Base-by-base conservation (phyloP, 495 filamentous ascomycete species). In the Beverwykella pulmonaria region DNA sequence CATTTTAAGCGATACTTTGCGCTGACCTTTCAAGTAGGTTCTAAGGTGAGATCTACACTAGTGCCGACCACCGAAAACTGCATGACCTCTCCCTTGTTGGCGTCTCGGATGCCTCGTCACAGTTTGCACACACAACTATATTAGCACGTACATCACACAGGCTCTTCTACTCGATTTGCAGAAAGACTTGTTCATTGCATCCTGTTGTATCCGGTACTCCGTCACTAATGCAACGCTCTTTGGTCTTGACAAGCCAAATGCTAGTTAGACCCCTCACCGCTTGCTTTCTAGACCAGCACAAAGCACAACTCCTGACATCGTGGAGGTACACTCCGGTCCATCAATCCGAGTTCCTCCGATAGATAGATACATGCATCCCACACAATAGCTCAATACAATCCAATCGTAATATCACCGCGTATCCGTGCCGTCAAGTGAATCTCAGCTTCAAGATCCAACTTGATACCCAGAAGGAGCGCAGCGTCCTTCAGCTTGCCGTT, bases 401-500 rank as follows among this genome's bases (percentile, higher is more conserved):
- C 68, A 59, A 71, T 68, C 1, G 64, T 76, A 63, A 81, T 80
- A 61, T 81, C 79, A 73, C 79, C 79, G 32, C 77, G 67, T 50
- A 80, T 73, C 63, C 79, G 65, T n/a, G 79, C 79, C 2, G 79
- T 80, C 61, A 81, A 61, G 63, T 81, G 79, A 22, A 81, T 77
- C 60, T 81, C 79, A 2, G 79, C 79, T 54, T 81, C 79, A 26
- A 81, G 56, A 68, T 81, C 79, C 34, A 81, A 75, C 74, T 81
- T 81, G 68, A 81, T 81, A 41, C 79, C 79, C 54, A 81, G 74
- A 26, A 78, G 70, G 23, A 81, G 73, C 22, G 76, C 78, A 2
- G 79, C 77, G 34, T 75, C 60, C 65, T 78, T 80, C 57, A 79
- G 73, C 60, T 79, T 76, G 36, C 79, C 79, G 32, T 80, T 54